These are phyloP conservation scores for Ambrosiella cleistominuta DNA, from an alignment of 2,329 filamentous ascomycete genomes.

Conservation along the genomic window DNA sequence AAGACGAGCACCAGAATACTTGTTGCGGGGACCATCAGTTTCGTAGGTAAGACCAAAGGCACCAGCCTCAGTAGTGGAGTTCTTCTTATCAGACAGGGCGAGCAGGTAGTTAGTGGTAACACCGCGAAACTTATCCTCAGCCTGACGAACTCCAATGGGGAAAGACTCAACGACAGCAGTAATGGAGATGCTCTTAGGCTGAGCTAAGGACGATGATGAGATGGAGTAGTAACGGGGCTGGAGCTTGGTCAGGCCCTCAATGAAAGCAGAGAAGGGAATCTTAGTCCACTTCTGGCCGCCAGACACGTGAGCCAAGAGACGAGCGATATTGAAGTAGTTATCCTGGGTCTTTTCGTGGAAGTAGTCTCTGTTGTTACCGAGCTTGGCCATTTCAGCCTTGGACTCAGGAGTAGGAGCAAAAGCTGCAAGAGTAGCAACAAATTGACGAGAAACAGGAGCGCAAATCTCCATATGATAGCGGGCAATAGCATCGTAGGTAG, in stretches of 20 bases:
- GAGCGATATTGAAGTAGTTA: conserved; percentile 76
- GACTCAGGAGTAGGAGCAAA: conserved; percentile 73
- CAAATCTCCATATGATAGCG: conserved; percentile 97
- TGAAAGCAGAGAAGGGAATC: conserved; percentile 84
- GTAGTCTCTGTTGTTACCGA: conserved; percentile 87
- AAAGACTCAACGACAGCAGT: conserved; percentile 87
- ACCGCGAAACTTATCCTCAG: conserved; percentile 64
- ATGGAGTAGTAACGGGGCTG: conserved; percentile 99
- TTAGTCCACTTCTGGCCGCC: conserved; percentile 62
- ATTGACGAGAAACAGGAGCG: conserved; percentile 89
- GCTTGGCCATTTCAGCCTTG: conserved; percentile 74
- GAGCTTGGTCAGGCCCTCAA: conserved; percentile 85
- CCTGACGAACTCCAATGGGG: conserved; percentile 51
- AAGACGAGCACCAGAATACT: conserved; percentile 88
- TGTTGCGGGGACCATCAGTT: conserved; percentile 79
- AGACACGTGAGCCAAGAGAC: conserved; percentile 57
- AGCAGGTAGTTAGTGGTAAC: conserved; percentile 94
- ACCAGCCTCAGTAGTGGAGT: conserved; percentile 66
- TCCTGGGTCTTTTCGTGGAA: conserved; percentile 73
- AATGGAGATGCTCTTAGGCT: conserved; percentile 87
- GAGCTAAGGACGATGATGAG: conserved; percentile 85
- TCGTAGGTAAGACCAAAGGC: conserved; percentile 74
- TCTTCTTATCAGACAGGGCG: conserved; percentile 91
- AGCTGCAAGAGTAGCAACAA: conserved; percentile 67
- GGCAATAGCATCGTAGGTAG: conserved; percentile 81